Base-by-base conservation (phyloP, 768 basidiomycete species). In the Mrakia blollopis region DNA sequence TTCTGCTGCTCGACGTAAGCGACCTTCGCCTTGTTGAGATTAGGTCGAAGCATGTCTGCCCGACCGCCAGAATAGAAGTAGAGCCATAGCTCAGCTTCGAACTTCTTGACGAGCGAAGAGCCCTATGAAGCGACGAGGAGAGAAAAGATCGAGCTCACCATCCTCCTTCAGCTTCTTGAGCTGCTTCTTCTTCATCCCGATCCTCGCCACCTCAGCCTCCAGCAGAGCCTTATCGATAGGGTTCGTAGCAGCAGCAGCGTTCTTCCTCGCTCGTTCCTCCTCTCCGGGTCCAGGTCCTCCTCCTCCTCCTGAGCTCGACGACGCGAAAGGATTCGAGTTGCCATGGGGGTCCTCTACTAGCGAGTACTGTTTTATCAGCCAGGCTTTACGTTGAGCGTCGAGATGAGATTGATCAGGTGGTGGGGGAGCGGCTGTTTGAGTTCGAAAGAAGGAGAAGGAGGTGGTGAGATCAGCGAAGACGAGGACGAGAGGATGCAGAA, bases 141-240 rank as follows among this genome's bases (percentile, higher is more conserved):
- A 7, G 47, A 50, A 21, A 21, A 47, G 39, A 41, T 6, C 9
- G 44, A 47, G 47, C 47, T 44, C 28, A 74, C 62, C 70, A 21
- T 65, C 71, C 50, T 77, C 65, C 41, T 68, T 30, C 8, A 77
- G 63, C 63, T 72, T 68, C 71, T 77, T 77, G 44, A 73, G 50
- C 72, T 72, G 71, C 72, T 72, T 77, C 72, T 77, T 77, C 76
- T 77, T 77, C 63, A 77, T 67, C 23, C 70, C 67, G 28, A 77
- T 68, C 50, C 76, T 54, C 35, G 71, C 71, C 11, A 77, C 71
- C 61, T 77, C 76, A 1, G 44, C 52, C 72, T 73, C 72, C 30
- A 77, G 41, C 72, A 77, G 37, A 30, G 62, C 71, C 70, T 72
- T 71, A 32, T 52, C 61, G 16, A 63, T 68, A 13, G 67, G 67